Conservation (phyloP, 164 flowering plant species). For the Warburgia ugandensis region DNA sequence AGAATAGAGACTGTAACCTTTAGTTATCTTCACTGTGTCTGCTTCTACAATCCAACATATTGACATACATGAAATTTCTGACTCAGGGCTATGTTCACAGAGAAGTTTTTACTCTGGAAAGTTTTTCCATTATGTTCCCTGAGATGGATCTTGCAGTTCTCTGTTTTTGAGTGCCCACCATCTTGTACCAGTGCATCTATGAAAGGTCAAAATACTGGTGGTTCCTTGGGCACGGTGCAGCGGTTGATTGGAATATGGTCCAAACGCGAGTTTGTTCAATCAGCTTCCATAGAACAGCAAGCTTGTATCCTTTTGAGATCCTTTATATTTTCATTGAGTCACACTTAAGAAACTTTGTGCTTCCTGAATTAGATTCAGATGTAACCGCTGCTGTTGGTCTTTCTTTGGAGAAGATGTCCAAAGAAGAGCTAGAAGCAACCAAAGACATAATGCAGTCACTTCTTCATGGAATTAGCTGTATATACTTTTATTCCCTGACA, state of each 20-base stretch:
- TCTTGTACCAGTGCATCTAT: constrained; percentile 11
- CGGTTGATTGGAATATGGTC: constrained; percentile 66
- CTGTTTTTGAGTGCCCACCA: constrained; percentile 65
- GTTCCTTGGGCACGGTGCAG: constrained; percentile 45
- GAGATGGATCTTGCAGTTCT: constrained; percentile 87
- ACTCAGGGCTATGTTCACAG: constrained; percentile 71
- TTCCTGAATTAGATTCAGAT: constrained; percentile 52
- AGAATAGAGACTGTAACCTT: too few relatives aligned
- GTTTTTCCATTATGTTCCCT: constrained; percentile 79
- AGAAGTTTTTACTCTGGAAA: constrained; percentile 89
- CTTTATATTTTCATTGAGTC: not conserved
- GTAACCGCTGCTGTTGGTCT: constrained; percentile 88
- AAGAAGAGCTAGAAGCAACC: constrained; percentile 67
- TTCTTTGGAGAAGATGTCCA: constrained; percentile 69
- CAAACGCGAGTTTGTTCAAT: constrained; percentile 73
- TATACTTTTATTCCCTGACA: constrained; percentile 8
- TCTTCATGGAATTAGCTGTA: constrained; percentile 98
- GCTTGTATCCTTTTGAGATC: constrained; percentile 67
- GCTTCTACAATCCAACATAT: too few relatives aligned
- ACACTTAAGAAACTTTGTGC: constrained; percentile 8
- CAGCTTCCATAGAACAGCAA: constrained; percentile 82
- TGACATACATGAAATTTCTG: constrained; percentile 6
- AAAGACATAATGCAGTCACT: constrained; percentile 67
- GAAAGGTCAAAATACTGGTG: constrained; percentile 22
- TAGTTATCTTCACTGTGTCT: too few relatives aligned